phyloP scores from a whole-genome alignment of 2,329 filamentous ascomycete genomes.

The Magnaporthales sp. region DNA sequence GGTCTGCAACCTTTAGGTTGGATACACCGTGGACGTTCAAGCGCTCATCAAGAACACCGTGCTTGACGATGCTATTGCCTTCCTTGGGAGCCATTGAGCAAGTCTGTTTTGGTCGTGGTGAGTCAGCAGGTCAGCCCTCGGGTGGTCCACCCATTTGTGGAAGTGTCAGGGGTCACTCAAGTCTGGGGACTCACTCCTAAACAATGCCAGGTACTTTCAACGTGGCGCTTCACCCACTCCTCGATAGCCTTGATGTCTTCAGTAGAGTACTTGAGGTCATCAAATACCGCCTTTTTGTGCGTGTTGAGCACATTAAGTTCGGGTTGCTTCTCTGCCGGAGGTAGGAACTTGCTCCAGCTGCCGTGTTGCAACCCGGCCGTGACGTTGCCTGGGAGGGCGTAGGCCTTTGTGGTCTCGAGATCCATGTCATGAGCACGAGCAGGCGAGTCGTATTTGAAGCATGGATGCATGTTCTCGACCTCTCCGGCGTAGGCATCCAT shows the following conservation, averaged over 20 bases:
- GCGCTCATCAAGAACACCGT: constrained; percentile 68
- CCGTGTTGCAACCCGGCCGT: constrained; percentile 66
- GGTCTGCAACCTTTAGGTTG: constrained; percentile 68
- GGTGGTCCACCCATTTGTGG: no score
- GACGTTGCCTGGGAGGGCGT: constrained; percentile 64
- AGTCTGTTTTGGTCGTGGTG: constrained; percentile 31
- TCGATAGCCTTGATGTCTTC: constrained; percentile 58
- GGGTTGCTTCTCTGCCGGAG: constrained; percentile 41
- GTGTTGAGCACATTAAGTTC: constrained; percentile 46
- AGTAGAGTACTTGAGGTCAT: constrained; percentile 57
- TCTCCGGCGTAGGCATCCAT: constrained; percentile 75
- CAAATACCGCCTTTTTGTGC: constrained; percentile 49
- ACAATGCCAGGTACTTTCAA: constrained; percentile 68
- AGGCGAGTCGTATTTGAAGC: constrained; percentile 61
- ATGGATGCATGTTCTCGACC: constrained; percentile 59
- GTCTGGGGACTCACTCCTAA: constrained; percentile 32
- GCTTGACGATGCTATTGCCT: constrained; percentile 73
- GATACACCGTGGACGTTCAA: constrained; percentile 71
- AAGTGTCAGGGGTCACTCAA: no score
- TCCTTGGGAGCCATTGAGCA: constrained; percentile 70
- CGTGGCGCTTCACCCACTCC: constrained; percentile 62
- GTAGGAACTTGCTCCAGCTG: constrained; percentile 56
- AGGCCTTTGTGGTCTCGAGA: constrained; percentile 64
- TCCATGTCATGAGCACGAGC: constrained; percentile 67
- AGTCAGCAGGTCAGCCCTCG: no score